phyloP scores from a whole-genome alignment of 2,329 filamentous ascomycete species.

The Mariannaea sp. region DNA sequence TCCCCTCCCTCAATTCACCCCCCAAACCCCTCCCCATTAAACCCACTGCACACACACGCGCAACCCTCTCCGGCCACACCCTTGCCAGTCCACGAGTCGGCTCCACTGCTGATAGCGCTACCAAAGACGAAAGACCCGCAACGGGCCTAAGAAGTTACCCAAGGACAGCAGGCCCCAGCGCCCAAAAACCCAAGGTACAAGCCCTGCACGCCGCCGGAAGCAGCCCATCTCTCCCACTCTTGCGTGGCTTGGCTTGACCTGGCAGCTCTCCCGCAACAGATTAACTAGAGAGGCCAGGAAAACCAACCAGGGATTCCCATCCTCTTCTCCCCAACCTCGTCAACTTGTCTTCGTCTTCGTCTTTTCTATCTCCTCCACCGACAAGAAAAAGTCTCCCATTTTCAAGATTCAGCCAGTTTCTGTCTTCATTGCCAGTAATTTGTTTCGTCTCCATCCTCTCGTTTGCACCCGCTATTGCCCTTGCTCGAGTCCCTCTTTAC shows the following conservation, averaged over 20 bases:
- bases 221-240: constrained; percentile 30
- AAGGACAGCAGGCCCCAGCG: neutral
- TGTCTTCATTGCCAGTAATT: constrained; percentile 38
- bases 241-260: constrained; percentile 16
- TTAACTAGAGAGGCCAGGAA: constrained; percentile 1
- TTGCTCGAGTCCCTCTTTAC: constrained; percentile 21
- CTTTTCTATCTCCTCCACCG: constrained; percentile 39
- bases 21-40: constrained; percentile 9
- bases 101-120: constrained; percentile 28
- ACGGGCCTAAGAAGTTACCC: neutral
- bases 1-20: neutral
- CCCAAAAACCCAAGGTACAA: neutral
- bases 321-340: too few relatives aligned
- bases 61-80: constrained; percentile 15
- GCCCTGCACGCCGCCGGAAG: constrained; percentile 34
- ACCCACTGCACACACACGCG: constrained; percentile 20
- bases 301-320: constrained; percentile 25
- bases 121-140: constrained; percentile 1
- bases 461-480: constrained; percentile 23
- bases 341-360: too few relatives aligned
- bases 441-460: constrained; percentile 30
- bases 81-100: constrained; percentile 20
- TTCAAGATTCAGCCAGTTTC: constrained; percentile 26
- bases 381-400: constrained; percentile 39
- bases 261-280: constrained; percentile 1